phyloP scores from a whole-genome alignment of 2,329 filamentous ascomycete genomes.

The Ophiostoma triangulosporum region DNA sequence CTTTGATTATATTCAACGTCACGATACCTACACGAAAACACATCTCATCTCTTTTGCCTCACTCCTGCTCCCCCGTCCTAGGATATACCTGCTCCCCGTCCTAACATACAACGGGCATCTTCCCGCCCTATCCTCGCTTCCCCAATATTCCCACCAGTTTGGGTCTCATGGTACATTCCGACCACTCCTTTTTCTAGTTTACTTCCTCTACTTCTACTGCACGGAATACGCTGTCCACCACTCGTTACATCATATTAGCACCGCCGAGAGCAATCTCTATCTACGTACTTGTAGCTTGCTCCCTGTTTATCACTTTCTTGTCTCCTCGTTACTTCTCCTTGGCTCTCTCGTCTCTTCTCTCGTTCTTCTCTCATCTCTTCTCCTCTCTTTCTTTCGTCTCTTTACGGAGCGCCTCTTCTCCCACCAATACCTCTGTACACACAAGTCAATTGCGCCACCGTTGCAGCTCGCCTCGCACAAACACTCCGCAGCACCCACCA shows the following conservation, averaged over 20 bases:
- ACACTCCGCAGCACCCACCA: not conserved
- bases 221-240: too few relatives aligned
- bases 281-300: too few relatives aligned
- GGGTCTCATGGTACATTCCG: not conserved
- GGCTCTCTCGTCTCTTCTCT: too few relatives aligned
- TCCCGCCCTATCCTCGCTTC: not conserved
- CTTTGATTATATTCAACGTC: too few relatives aligned
- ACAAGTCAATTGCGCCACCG: constrained; percentile 2
- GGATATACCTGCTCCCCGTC: not conserved
- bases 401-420: constrained; percentile 1
- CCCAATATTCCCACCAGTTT: not conserved
- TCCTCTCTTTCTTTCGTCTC: not conserved
- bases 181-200: not conserved
- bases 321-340: too few relatives aligned
- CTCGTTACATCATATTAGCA: too few relatives aligned
- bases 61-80: too few relatives aligned
- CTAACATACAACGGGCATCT: constrained; percentile 1
- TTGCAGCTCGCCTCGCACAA: constrained; percentile 9
- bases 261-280: too few relatives aligned
- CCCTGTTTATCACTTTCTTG: too few relatives aligned
- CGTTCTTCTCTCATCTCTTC: not conserved
- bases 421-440: not conserved
- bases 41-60: too few relatives aligned
- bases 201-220: not conserved
- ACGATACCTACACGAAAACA: too few relatives aligned